Base-by-base conservation (phyloP, 2,329 filamentous ascomycete species). In the Aquanectria penicillioides region DNA sequence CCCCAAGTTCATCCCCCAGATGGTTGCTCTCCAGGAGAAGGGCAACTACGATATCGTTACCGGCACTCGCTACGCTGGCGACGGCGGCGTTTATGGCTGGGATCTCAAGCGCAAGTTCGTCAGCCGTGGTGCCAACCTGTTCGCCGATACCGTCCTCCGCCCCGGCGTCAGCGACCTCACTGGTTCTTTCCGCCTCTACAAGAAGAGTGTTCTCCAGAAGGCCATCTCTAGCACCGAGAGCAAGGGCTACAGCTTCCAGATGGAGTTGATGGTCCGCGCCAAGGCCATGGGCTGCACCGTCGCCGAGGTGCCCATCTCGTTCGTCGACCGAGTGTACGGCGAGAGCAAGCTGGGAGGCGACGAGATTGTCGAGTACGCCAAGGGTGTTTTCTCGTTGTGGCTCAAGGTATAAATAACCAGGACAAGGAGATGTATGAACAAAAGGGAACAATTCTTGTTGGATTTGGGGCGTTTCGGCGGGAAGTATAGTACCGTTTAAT, bases 231-330 rank as follows among this genome's bases (percentile, higher is more conserved):
- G 86, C 78, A 97, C 93, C 8, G 90, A 97, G 83, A 95, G 92
- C 75, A 97, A 98, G 81, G 95, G 95, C 3, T 99, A 98, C 77
- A 94, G 91, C 34, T 99, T 99, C 84, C 95, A 99, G 87, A 99
- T 99, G 95, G 94, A 97, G 84, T 91, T 99, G 88, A 98, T 97
- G 89, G 94, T 98, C 8, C 86, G 94, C 62, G 95, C 95, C 28
- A 97, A 97, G 86, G 92, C 91, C 13, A 94, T 97, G 92, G 94
- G 95, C 1, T 97, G 87, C 81, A 91, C 89, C 31, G 94, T 99
- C 26, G 92, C 92, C 13, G 95, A 99, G 83, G 94, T 97, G 61
- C 95, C 95, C 11, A 99, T 99, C 68, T 92, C 87, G 20, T 99
- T 99, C 76, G 95, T 98, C 34, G 96, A 99, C 77, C 88, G 95